Evolutionary conservation across 2,329 filamentous ascomycete genomes (phyloP).

Genomic region (Penicillium sp.): DNA sequence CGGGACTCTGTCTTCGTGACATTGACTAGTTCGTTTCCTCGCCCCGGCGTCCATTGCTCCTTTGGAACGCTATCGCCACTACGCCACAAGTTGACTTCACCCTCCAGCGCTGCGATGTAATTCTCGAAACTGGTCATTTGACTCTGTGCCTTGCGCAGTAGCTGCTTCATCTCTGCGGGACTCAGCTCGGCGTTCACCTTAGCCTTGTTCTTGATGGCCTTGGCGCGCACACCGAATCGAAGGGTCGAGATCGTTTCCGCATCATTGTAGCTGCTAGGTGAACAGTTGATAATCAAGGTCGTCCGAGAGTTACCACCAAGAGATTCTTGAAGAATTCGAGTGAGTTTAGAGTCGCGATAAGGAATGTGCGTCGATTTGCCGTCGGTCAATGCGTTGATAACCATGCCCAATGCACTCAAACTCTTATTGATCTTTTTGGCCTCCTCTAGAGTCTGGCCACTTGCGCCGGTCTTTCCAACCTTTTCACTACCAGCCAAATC

Average conservation of each 20-base stretch:
- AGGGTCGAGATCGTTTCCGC: slow-evolving; percentile 88
- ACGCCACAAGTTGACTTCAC: slow-evolving; percentile 83
- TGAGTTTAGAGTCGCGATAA: slow-evolving; percentile 97
- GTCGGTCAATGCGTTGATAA: slow-evolving; percentile 95
- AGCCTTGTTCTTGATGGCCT: slow-evolving; percentile 99
- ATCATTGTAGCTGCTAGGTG: slow-evolving; percentile 98
- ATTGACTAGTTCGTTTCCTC: slow-evolving; percentile 54
- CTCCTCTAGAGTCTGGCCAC: slow-evolving; percentile 93
- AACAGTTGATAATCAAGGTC: slow-evolving; percentile 98
- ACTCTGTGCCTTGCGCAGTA: slow-evolving; percentile 86
- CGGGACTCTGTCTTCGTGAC: slow-evolving; percentile 49
- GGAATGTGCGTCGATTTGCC: slow-evolving; percentile 95
- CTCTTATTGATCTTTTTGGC: slow-evolving; percentile 99
- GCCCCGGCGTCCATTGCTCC: slow-evolving; percentile 75
- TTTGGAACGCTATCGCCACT: slow-evolving; percentile 81
- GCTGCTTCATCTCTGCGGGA: slow-evolving; percentile 85
- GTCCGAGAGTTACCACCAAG: slow-evolving; percentile 96
- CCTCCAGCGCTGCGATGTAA: slow-evolving; percentile 79
- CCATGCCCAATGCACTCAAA: slow-evolving; percentile 95
- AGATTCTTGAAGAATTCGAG: slow-evolving; percentile 93
- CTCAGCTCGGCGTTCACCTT: slow-evolving; percentile 99
- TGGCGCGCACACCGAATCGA: slow-evolving; percentile 91
- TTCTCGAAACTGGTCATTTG: slow-evolving; percentile 84
- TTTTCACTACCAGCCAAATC: slow-evolving; percentile 98
- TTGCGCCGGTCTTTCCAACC: slow-evolving; percentile 96